Base-by-base conservation (phyloP, 2,329 filamentous ascomycete species). In the Colletotrichum tabaci region DNA sequence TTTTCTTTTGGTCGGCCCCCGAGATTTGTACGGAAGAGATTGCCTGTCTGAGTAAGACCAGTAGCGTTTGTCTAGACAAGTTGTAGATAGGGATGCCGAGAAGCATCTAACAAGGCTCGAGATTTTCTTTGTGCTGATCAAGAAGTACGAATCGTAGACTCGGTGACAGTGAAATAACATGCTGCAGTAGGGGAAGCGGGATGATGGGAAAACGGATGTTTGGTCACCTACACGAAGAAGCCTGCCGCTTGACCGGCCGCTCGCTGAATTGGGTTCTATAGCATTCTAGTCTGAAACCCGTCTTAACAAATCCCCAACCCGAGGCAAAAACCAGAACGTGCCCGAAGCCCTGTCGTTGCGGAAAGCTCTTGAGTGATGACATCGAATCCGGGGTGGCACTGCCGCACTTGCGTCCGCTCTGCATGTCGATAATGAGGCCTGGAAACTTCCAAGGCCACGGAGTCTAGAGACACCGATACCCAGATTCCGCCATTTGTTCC, bases 71-170 rank as follows among this genome's bases (percentile, higher is more conserved):
- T 47, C 47, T 60, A n/a, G 30, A 23, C 40, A 40, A 69, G 69
- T 56, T 68, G 30, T 69, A 49, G 50, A 49, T 23, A 53, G 13
- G 23, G 26, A 63, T 38, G 46, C 58, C 55, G 13, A 30, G 53
- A 64, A 46, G 60, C 58, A 49, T 44, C 66, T 44, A 56, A 49
- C 55, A 62, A 52, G 23, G 21, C 52, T 57, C 16, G 55, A 35
- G 13, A 26, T 64, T 63, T 69, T 60, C 58, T 69, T 68, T 69
- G 65, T 72, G 49, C 38, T 44, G 23, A 38, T 8, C 42, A 46
- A 26, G 44, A 60, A n/a, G 5, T 40, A 56, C 18, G 61, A 44
- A 66, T 46, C 21, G 50, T 10, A 8, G 18, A 26, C 8, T 21
- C 2, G 18, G 10, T 21, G n/a, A 40, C 9, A n/a, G 1, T 40